These are phyloP conservation scores for Lumnitzera racemosa DNA, from an alignment of 345 rosid genomes.

Conservation along the genomic window DNA sequence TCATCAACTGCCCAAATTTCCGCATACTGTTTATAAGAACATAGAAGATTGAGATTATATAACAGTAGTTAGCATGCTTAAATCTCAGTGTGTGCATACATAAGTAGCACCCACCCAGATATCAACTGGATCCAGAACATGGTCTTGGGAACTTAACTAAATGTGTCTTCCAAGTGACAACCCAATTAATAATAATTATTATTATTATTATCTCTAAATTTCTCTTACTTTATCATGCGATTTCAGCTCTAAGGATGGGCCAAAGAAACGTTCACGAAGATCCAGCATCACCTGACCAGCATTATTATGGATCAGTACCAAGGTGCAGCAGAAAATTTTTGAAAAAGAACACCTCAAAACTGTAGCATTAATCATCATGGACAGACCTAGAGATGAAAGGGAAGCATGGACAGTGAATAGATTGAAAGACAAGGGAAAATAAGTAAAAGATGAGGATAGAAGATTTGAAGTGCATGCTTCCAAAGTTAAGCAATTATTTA, in stretches of 20 bases:
- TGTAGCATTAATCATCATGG: too few species aligned
- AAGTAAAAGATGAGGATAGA: too few species aligned
- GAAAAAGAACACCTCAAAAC: too few species aligned
- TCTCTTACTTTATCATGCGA: conserved; percentile 72
- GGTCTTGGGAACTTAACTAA: background rate
- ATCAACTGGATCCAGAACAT: background rate
- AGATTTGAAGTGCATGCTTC: too few species aligned
- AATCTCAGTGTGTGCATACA: background rate
- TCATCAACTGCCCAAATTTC: conserved; percentile 90
- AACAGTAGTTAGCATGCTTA: background rate
- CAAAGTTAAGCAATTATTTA: too few species aligned
- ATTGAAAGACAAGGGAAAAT: too few species aligned
- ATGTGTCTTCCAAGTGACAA: background rate
- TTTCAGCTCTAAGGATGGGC: conserved; percentile 72
- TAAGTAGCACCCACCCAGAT: background rate
- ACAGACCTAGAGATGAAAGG: too few species aligned
- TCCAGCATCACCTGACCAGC: conserved; percentile 51
- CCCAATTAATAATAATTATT: too few species aligned
- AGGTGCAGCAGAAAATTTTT: too few species aligned
- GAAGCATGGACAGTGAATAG: too few species aligned
- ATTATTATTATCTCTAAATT: background rate
- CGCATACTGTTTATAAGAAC: conserved; percentile 35
- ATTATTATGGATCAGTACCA: too few species aligned
- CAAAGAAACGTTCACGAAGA: conserved; percentile 90
- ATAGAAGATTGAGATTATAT: background rate